Conservation (phyloP, 179 eudicot genomes). For the Nepenthes alata region DNA sequence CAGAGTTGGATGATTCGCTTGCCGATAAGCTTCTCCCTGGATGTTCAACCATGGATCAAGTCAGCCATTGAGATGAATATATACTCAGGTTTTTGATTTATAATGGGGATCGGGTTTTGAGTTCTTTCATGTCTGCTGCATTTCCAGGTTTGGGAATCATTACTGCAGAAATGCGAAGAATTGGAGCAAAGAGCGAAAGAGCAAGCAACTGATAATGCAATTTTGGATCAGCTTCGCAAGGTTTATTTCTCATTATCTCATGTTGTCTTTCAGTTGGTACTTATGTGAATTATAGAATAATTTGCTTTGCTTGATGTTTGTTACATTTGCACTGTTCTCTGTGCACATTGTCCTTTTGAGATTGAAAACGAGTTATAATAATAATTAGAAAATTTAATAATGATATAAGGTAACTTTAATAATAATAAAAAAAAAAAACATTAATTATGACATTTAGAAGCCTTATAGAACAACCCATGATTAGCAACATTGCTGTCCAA, state of each 20-base stretch:
- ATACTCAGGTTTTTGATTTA: constrained; percentile 3
- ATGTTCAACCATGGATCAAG: constrained; percentile 69
- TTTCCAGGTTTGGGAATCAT: constrained; percentile 54
- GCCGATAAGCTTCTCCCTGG: constrained; percentile 73
- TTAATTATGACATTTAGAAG: no score
- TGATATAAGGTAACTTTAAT: no score
- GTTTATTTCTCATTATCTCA: constrained; percentile 16
- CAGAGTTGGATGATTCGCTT: constrained; percentile 60
- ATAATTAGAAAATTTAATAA: no score
- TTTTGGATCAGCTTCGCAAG: constrained; percentile 80
- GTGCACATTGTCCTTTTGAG: neutral
- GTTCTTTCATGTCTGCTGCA: neutral
- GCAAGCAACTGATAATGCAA: constrained; percentile 92
- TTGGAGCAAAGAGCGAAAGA: constrained; percentile 86
- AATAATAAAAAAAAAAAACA: no score
- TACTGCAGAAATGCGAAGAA: constrained; percentile 50
- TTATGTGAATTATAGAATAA: no score
- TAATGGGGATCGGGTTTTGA: neutral
- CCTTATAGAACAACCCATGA: no score
- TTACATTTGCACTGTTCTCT: no score
- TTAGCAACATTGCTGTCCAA: no score
- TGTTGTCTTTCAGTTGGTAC: no score
- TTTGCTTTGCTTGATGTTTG: neutral
- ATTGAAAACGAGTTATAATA: neutral
- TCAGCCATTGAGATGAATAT: constrained; percentile 16